These are phyloP conservation scores for Tolypocladium ovalisporum DNA, from an alignment of 2,329 filamentous ascomycete species.

Conservation along the genomic window DNA sequence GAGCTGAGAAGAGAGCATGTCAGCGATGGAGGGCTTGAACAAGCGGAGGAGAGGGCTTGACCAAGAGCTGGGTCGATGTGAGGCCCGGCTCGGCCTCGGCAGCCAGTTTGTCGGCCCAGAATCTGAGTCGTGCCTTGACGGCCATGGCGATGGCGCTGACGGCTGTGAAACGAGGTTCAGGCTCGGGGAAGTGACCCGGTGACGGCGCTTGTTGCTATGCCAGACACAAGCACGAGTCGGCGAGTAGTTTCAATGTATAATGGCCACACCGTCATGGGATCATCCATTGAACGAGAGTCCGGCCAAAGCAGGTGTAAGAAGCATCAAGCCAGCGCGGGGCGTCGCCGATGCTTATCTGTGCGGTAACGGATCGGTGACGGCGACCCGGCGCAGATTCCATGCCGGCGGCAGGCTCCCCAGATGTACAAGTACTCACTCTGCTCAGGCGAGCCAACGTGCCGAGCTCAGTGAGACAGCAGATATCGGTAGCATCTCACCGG, in stretches of 20 bases:
- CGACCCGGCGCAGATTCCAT: background rate
- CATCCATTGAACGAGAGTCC: background rate
- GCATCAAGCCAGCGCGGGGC: background rate
- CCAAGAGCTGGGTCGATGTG: slow-evolving; percentile 69
- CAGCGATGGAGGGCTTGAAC: slow-evolving; percentile 5
- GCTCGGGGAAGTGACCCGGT: too few relatives aligned
- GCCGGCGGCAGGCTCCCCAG: background rate
- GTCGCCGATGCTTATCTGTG: background rate
- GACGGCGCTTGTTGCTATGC: background rate
- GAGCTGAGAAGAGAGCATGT: slow-evolving; percentile 34
- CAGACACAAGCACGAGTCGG: background rate
- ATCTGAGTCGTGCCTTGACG: slow-evolving; percentile 25
- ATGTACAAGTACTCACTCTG: background rate
- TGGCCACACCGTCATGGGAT: background rate
- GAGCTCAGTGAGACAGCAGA: background rate
- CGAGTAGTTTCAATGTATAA: background rate
- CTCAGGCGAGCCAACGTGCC: background rate
- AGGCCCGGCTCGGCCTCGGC: slow-evolving; percentile 69
- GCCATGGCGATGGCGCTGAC: slow-evolving; percentile 9
- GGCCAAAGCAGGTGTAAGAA: background rate
- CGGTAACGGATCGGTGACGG: background rate
- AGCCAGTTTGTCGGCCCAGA: slow-evolving; percentile 49
- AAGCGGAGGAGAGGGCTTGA: slow-evolving; percentile 14
- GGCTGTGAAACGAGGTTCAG: background rate
- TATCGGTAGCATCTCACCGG: background rate